phyloP scores from a whole-genome alignment of 805 yeast genomes.

The Yamadazyma akitaensis region DNA sequence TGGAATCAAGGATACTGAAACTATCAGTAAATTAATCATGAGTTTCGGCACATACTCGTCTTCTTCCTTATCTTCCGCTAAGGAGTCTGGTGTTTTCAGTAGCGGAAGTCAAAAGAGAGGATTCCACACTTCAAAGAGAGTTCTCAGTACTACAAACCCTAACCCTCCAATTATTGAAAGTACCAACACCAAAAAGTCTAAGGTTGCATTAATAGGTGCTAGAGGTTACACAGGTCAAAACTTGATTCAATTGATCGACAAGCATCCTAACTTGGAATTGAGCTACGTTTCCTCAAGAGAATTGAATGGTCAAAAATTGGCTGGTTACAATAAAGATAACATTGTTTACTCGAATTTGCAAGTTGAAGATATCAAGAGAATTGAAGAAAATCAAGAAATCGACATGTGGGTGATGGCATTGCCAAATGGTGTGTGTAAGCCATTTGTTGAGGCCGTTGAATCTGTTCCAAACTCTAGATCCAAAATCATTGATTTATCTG shows the following conservation, averaged over 20 bases:
- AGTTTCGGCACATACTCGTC: conserved; percentile 39
- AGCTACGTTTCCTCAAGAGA: conserved; percentile 96
- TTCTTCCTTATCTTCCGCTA: conserved; percentile 34
- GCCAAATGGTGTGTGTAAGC: conserved; percentile 95
- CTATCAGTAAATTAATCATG: conserved; percentile 58
- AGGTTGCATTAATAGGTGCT: conserved; percentile 95
- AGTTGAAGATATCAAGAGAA: conserved; percentile 74
- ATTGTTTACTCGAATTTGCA: conserved; percentile 82
- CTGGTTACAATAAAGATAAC: conserved; percentile 81
- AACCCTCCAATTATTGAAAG: conserved; percentile 72
- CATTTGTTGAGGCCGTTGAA: conserved; percentile 78
- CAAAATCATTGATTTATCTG: conserved; percentile 88
- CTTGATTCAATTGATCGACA: conserved; percentile 78
- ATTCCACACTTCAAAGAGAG: conserved; percentile 42
- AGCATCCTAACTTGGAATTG: conserved; percentile 83
- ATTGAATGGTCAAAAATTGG: conserved; percentile 77
- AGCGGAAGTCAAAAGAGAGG: conserved; percentile 50
- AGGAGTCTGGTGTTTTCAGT: conserved; percentile 47
- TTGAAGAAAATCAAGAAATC: conserved; percentile 74
- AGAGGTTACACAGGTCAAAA: conserved; percentile 98
- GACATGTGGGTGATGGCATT: conserved; percentile 99
- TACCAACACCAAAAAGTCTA: conserved; percentile 56
- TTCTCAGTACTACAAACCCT: conserved; percentile 41
- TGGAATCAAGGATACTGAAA: conserved; percentile 66
- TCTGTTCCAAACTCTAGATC: conserved; percentile 60